Evolutionary conservation across 139 green algal genomes (phyloP), one percentile per base, ranked within the genome.

Genomic region (Asterochloris sp.): DNA sequence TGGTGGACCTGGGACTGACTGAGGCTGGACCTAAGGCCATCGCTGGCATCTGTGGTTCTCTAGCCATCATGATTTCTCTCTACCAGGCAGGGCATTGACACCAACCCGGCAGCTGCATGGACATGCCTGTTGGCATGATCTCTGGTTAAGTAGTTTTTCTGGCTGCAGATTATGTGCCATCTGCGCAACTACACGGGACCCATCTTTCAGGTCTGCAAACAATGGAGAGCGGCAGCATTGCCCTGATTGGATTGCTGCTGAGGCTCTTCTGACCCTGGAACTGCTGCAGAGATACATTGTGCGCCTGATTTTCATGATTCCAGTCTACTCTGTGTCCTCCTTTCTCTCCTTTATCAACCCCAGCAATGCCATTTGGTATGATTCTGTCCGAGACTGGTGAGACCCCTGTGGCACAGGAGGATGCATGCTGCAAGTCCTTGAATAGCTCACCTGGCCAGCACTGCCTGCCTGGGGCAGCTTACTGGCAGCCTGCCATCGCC

Each of bases 221-320:
- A 19, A 26, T 13, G 15, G 69, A 21, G 12, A 14, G 28, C 11
- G 14, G 29, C 63, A 62, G 24, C 47, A 29, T 26, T 47, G n/a
- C 23, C 24, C 17, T 13, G n/a, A 75, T 24, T 15, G 26, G 10
- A 74, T 13, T 75, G 54, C 26, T 74, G 27, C 24, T 74, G 77
- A 15, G 17, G 16, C 80, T 27, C 74, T 23, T 23, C 38, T 29
- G 24, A 47, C 17, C 29, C 73, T 81, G 19, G 64, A 14, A 21
- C 17, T 60, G 27, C 61, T 81, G 69, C 94, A 98, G 94, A 87
- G 96, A 24, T 98, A 97, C 90, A 99, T 99, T 83, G 93, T 99
- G 69, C 91, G 96, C 38, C 98, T 99, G 80, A 95, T 99, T 23
- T 98, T 99, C 84, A 96, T 99, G 90, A 95, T 99, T 13, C 96